phyloP scores from a whole-genome alignment of 805 yeast species.

The Candida suzukii region DNA sequence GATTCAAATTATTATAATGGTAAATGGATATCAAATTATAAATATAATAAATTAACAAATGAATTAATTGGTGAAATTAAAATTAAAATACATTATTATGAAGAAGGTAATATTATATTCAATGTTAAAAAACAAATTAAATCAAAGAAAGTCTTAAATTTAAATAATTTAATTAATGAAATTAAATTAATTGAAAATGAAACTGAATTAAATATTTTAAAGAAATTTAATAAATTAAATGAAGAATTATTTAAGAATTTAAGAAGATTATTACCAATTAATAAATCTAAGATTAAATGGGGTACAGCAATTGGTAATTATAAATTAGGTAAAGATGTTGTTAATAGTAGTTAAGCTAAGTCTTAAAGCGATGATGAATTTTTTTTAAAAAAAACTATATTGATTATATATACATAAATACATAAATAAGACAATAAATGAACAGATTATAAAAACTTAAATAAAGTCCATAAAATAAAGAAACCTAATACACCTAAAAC shows the following conservation, averaged over 20 bases:
- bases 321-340: constrained; percentile 77
- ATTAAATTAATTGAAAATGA: constrained; percentile 53
- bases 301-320: constrained; percentile 89
- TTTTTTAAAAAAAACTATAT: background rate
- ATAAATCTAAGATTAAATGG: constrained; percentile 90
- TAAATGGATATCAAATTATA: constrained; percentile 70
- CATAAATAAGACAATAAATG: background rate
- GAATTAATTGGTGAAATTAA: constrained; percentile 45
- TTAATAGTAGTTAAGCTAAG: too few species aligned
- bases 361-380: too few species aligned
- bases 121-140: constrained; percentile 34
- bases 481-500: constrained; percentile 47
- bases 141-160: constrained; percentile 8
- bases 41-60: constrained; percentile 26
- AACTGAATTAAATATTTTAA: constrained; percentile 53
- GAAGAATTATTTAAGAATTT: constrained; percentile 75
- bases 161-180: constrained; percentile 26
- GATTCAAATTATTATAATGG: constrained; percentile 85
- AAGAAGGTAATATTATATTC: constrained; percentile 91
- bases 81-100: constrained; percentile 85
- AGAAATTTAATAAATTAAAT: constrained; percentile 63
- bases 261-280: constrained; percentile 88
- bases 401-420: background rate
- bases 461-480: constrained; percentile 49
- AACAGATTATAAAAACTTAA: constrained; percentile 35